These are phyloP conservation scores for Ramaria rubella DNA, from an alignment of 768 basidiomycete genomes.

Conservation along the genomic window DNA sequence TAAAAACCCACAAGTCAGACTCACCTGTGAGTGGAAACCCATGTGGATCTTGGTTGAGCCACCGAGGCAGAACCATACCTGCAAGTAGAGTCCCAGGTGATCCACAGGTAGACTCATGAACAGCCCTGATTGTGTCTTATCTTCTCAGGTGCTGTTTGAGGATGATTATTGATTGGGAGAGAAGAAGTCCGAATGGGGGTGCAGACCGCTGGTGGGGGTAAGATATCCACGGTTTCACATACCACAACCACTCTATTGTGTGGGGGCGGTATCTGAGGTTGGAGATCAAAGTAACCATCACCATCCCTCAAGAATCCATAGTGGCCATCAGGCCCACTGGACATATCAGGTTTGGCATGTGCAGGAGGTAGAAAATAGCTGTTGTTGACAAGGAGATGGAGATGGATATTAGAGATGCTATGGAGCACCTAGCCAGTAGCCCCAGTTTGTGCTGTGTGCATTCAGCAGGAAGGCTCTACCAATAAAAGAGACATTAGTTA, in stretches of 20 bases:
- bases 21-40: too few relatives aligned
- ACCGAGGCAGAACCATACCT: too few relatives aligned
- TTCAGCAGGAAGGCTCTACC: too few relatives aligned
- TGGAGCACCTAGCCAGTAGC: too few relatives aligned
- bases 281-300: not conserved
- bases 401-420: slow-evolving; percentile 79
- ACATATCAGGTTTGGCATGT: slow-evolving; percentile 58
- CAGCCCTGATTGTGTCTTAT: slow-evolving; percentile 75
- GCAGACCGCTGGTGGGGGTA: slow-evolving; percentile 59
- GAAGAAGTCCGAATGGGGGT: slow-evolving; percentile 69
- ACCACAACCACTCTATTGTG: slow-evolving; percentile 65
- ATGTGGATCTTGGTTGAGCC: too few relatives aligned
- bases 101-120: too few relatives aligned
- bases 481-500: too few relatives aligned
- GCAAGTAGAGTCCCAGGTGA: too few relatives aligned
- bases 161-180: slow-evolving; percentile 43
- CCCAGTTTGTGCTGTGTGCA: too few relatives aligned
- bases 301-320: not conserved
- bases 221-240: slow-evolving; percentile 71
- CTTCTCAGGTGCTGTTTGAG: slow-evolving; percentile 26
- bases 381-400: slow-evolving; percentile 78
- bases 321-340: slow-evolving; percentile 3
- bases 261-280: not conserved
- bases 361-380: slow-evolving; percentile 87
- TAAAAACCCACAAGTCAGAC: too few relatives aligned